Evolutionary conservation across 225 moss, liverwort and hornwort genomes (phyloP).

Genomic region (Rhytidiadelphus loreus): DNA sequence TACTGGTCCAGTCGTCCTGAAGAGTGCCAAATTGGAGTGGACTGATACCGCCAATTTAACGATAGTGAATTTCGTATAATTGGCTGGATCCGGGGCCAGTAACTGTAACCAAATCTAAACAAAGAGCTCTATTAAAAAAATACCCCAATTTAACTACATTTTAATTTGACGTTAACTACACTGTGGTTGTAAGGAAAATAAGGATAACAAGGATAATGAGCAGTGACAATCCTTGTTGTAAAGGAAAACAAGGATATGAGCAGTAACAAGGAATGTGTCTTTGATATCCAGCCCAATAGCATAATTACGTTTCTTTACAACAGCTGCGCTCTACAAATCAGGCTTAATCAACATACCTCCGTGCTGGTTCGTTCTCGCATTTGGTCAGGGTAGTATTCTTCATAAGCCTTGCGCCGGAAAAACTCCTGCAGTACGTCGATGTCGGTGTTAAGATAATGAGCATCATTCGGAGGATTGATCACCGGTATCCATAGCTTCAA

Average conservation of each 20-base stretch:
- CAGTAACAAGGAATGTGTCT: background rate
- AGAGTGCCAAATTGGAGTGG: background rate
- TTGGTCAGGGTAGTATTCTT: background rate
- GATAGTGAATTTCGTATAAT: background rate
- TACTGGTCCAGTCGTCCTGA: background rate
- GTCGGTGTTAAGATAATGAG: background rate
- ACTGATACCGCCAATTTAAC: background rate
- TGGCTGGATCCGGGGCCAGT: background rate
- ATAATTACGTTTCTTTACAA: background rate
- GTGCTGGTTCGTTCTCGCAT: background rate
- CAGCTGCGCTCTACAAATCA: background rate
- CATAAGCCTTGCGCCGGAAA: accelerated
- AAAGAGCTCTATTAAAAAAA: background rate
- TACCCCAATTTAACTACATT: no score
- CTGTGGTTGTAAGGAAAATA: background rate
- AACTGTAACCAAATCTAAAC: background rate
- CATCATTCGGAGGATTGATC: background rate
- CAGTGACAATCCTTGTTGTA: no score
- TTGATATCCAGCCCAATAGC: background rate
- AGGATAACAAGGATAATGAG: no score
- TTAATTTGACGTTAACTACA: background rate
- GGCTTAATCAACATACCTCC: background rate
- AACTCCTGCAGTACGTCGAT: background rate
- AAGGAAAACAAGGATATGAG: no score
- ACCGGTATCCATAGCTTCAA: background rate